Base-by-base conservation (phyloP, 2,329 filamentous ascomycete genomes). In the Chaetomiaceae sp. region DNA sequence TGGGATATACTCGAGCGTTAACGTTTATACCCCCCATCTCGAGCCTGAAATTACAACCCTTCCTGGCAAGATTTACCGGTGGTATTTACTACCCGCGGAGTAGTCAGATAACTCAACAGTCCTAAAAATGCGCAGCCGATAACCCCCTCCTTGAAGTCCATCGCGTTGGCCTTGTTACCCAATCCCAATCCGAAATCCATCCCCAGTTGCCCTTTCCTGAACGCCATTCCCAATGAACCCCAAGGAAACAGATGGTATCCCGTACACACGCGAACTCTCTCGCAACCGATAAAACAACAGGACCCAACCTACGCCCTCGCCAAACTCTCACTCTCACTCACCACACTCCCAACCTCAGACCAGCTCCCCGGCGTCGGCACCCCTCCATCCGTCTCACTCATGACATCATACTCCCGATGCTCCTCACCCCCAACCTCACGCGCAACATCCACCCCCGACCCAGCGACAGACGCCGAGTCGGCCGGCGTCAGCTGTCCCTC, bases 291-390 rank as follows among this genome's bases (percentile, higher is more conserved):
- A 9, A 31, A 11, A 31, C 27, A n/a, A n/a, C n/a, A n/a, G n/a
- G n/a, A n/a, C n/a, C n/a, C n/a, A n/a, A 12, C 6, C 46, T 63
- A 72, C 42, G 69, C 66, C 33, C 66, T 71, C n/a, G 64, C 61
- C 11, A 65, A 67, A 20, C 67, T 55, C 15, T 82, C 78, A 59
- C 68, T 78, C 64, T 82, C 79, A 64, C 81, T 84, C 23, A 84
- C 70, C 12, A 82, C 76, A 58, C 82, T 85, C 55, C 81, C 83
- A 14, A 86, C 76, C 64, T 86, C 83, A 6, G 80, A 83, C 83
- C 83, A 86, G 66, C 79, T 83, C 1, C 76, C 75, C 0, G 83
- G 82, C 0, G 82, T 86, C 51, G 74, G 67, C 62, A 84, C 77
- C 27, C 80, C 80, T 9, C 69, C 66, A 29, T 79, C 79, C 61